These are phyloP conservation scores for Craterostigma plantagineum DNA, from an alignment of 257 asterid genomes.

Conservation along the genomic window DNA sequence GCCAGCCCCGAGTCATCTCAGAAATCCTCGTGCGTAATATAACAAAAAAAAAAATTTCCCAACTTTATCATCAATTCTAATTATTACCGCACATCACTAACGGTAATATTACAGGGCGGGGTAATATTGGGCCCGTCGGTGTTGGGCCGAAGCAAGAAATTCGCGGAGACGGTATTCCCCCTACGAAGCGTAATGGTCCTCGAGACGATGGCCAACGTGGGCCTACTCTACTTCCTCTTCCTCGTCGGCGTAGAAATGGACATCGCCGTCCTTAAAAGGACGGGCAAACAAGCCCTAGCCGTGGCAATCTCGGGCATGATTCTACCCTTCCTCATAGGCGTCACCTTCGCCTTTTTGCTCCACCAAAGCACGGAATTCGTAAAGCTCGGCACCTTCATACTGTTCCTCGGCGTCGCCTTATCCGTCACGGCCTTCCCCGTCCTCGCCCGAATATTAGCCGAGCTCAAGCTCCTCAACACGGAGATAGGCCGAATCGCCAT, in stretches of 20 bases:
- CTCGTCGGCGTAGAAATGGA: constrained; percentile 95
- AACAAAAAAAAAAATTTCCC: too few species aligned
- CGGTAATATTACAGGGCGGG: constrained; percentile 43
- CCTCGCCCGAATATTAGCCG: constrained; percentile 78
- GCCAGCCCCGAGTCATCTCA: constrained; percentile 88
- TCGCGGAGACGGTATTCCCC: constrained; percentile 48
- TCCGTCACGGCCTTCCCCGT: constrained; percentile 90
- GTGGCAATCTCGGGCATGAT: constrained; percentile 69
- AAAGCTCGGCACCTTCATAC: constrained; percentile 55
- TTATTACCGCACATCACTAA: not conserved
- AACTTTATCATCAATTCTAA: too few species aligned
- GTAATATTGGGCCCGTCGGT: constrained; percentile 82
- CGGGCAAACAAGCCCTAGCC: constrained; percentile 40
- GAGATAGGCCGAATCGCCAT: constrained; percentile 72
- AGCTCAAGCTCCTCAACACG: constrained; percentile 78
- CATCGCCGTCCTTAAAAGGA: constrained; percentile 50
- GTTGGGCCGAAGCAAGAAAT: constrained; percentile 33
- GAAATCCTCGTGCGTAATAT: constrained; percentile 78
- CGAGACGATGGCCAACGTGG: constrained; percentile 89
- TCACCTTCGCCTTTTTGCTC: constrained; percentile 39
- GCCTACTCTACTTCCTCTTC: constrained; percentile 79
- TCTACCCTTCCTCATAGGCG: constrained; percentile 57
- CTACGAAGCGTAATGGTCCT: constrained; percentile 90
- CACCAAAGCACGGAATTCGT: constrained; percentile 27
- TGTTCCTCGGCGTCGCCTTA: constrained; percentile 75